Conservation (phyloP, 2,329 filamentous ascomycete species). For the Paecilomyces variotii region DNA sequence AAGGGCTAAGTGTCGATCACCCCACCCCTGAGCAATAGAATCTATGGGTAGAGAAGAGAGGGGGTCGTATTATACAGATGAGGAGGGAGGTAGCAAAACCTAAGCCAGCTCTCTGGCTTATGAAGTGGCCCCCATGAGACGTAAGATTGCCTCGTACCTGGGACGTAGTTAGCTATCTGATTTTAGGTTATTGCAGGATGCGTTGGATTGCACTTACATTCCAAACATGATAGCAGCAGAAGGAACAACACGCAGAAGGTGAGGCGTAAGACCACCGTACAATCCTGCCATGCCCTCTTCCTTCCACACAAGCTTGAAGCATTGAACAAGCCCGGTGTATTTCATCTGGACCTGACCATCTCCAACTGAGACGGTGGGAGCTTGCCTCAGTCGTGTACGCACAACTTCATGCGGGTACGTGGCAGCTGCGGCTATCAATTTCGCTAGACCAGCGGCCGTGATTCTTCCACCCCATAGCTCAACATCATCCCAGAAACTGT, state of each 20-base stretch:
- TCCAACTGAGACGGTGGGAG: conserved; percentile 70
- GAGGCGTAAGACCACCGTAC: conserved; percentile 86
- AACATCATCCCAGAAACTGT: conserved; percentile 63
- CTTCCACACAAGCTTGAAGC: conserved; percentile 78
- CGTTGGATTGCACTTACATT: conserved; percentile 48
- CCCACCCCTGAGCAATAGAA: background rate
- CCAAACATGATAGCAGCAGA: conserved; percentile 95
- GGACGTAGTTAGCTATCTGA: background rate
- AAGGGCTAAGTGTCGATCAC: background rate
- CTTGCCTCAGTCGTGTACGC: conserved; percentile 75
- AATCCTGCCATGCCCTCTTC: conserved; percentile 80
- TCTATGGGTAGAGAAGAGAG: background rate
- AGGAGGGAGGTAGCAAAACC: background rate
- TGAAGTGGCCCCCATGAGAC: background rate
- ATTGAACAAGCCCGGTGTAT: conserved; percentile 82
- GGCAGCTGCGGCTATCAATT: conserved; percentile 72
- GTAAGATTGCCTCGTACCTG: background rate
- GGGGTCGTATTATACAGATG: background rate
- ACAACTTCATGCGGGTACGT: conserved; percentile 93
- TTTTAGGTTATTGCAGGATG: background rate
- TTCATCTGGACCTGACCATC: conserved; percentile 58
- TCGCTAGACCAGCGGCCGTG: conserved; percentile 65
- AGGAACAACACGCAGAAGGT: conserved; percentile 83
- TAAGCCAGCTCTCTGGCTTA: background rate
- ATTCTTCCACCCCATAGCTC: conserved; percentile 73